Base-by-base conservation (phyloP, 192 early-diverging fungal species). In the Umbelopsis sp. region DNA sequence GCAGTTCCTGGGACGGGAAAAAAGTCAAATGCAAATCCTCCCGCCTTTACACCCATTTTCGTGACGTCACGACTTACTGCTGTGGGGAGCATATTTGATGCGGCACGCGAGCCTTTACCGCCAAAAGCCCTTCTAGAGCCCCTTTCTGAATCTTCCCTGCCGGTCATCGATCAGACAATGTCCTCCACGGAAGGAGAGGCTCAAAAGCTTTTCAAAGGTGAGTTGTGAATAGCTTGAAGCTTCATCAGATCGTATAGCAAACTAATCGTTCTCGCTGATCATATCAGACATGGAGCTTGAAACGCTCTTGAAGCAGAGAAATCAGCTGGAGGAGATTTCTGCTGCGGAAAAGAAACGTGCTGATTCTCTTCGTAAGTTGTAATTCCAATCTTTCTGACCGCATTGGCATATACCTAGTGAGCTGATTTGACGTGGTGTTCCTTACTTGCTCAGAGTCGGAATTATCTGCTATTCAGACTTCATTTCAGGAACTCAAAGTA, bases 111-210 rank as follows among this genome's bases (percentile, higher is more conserved):
- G 48, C 15, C 18, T 16, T 30, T 61, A 16, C 18, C 18, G 55
- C 27, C 25, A 41, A 41, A 41, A 41, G 37, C 37, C 37, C 37
- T 41, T 41, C 7, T 41, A 41, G 37, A 41, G 37, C 37, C 37
- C 37, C 10, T 41, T 41, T 61, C 25, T 21, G 30, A 35, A 61
- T 18, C 27, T 35, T 61, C 33, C 55, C 55, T 25, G 55, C 33
- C 27, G 55, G 13, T 25, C 30, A 22, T 61, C 33, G 30, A 27
- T 61, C 30, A 25, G 33, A 25, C 13, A 37, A 61, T 61, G 55
- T 61, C 55, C 55, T 61, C 55, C 55, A 61, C 55, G 55, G 55
- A 61, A 61, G 55, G 55, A 61, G 55, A 61, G 55, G 55, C 55
- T 33, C 55, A 61, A 30, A 61, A 61, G 25, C 55, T 61, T 25